A percentile compares a stretch with the other conserved stretches of the same genome.
phyloP scores from a whole-genome alignment of 2,329 filamentous ascomycete genomes.

The Neospermospora avenae region DNA sequence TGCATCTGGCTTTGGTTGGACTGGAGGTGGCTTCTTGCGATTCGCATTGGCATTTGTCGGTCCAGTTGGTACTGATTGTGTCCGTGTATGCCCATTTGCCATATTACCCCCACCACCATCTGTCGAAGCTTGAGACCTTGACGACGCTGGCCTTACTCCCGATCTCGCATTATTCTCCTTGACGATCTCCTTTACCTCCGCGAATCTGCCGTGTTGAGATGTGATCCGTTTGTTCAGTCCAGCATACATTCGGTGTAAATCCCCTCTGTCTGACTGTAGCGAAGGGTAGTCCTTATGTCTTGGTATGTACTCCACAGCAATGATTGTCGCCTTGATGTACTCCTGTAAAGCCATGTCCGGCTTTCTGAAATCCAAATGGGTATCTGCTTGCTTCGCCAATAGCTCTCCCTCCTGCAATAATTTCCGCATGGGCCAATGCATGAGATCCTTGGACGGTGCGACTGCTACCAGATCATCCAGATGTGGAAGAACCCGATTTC shows the following conservation, averaged over 20 bases:
- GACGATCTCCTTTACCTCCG: constrained; percentile 56
- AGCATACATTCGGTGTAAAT: constrained; percentile 47
- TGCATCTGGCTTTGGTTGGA: constrained; percentile 66
- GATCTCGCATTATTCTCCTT: constrained; percentile 61
- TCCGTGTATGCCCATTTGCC: constrained; percentile 19
- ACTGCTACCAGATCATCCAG: constrained; percentile 42
- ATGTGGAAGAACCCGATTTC: constrained; percentile 38
- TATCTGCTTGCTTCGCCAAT: constrained; percentile 57
- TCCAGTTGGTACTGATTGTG: constrained; percentile 13
- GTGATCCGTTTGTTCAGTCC: constrained; percentile 50
- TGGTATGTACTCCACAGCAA: constrained; percentile 73
- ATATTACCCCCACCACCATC: neutral
- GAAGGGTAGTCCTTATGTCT: constrained; percentile 70
- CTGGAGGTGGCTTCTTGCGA: constrained; percentile 36
- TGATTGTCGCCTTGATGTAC: constrained; percentile 77
- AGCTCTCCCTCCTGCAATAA: constrained; percentile 52
- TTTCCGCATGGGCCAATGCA: constrained; percentile 46
- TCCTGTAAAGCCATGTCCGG: constrained; percentile 77
- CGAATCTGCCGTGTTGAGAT: constrained; percentile 48
- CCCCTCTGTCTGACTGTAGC: constrained; percentile 53
- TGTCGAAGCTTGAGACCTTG: neutral
- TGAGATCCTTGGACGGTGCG: constrained; percentile 32
- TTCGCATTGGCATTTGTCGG: constrained; percentile 17
- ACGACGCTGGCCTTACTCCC: constrained; percentile 43
- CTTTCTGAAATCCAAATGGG: constrained; percentile 58